These are phyloP conservation scores for Tetrapisispora pingtungensis DNA, from an alignment of 805 yeast species.

Conservation along the genomic window DNA sequence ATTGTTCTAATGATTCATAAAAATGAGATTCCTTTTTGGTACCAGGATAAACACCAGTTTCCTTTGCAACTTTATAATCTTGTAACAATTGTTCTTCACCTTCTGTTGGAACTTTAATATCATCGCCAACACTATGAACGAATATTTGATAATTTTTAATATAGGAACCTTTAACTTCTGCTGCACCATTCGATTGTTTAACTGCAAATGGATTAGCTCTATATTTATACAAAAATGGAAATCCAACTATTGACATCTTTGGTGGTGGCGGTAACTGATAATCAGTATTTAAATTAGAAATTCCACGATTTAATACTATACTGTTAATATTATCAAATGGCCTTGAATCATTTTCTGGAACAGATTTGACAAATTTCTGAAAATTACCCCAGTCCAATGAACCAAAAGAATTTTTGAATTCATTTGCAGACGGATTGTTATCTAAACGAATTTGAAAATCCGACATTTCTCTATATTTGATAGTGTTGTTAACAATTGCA, in stretches of 20 bases:
- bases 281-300: slow-evolving; percentile 17
- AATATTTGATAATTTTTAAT: slow-evolving; percentile 35
- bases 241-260: slow-evolving; percentile 59
- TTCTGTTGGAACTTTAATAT: slow-evolving; percentile 35
- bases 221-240: slow-evolving; percentile 72
- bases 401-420: slow-evolving; percentile 22
- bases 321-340: slow-evolving; percentile 31
- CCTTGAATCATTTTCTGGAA: slow-evolving; percentile 30
- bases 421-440: slow-evolving; percentile 41
- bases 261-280: slow-evolving; percentile 72
- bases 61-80: slow-evolving; percentile 33
- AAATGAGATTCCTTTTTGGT: slow-evolving; percentile 27
- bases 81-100: slow-evolving; percentile 42
- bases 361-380: slow-evolving; percentile 24
- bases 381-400: slow-evolving; percentile 26
- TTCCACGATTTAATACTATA: slow-evolving; percentile 17
- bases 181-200: slow-evolving; percentile 45
- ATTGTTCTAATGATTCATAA: slow-evolving; percentile 22
- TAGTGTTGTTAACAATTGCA: slow-evolving; percentile 57
- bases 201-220: slow-evolving; percentile 56
- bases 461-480: slow-evolving; percentile 73
- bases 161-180: slow-evolving; percentile 35
- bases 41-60: slow-evolving; percentile 26
- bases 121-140: slow-evolving; percentile 38
- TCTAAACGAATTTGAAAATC: slow-evolving; percentile 73